Percentiles rank a stretch among this genome's conserved stretches.
Evolutionary conservation across 1,139 yeast genomes (phyloP).

Genomic region (Lodderomyces beijingensis): DNA sequence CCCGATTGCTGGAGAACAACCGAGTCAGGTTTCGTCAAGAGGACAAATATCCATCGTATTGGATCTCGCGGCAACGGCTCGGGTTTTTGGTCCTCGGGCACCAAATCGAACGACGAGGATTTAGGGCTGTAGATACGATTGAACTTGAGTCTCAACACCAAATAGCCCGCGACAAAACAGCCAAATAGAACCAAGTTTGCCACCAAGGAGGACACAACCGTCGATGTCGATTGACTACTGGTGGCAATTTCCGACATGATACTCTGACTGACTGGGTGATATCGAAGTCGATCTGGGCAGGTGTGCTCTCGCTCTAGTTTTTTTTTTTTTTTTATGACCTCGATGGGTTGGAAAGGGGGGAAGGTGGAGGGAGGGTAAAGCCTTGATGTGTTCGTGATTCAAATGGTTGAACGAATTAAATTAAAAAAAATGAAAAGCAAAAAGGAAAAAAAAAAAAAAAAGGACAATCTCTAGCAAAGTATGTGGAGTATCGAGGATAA

Average conservation of each 20-base stretch:
- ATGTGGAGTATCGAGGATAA: no score
- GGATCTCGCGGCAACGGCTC: conserved; percentile 61
- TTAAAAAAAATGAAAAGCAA: no score
- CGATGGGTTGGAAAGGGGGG: no score
- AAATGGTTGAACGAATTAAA: no score
- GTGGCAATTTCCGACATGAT: conserved; percentile 18
- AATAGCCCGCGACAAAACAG: conserved; percentile 48
- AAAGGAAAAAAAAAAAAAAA: no score
- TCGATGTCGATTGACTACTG: conserved; percentile 53
- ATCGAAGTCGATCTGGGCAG: no score
- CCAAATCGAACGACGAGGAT: conserved; percentile 47
- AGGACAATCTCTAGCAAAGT: no score
- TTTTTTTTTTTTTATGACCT: no score
- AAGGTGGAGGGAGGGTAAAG: no score
- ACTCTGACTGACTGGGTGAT: no score
- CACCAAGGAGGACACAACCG: conserved; percentile 58
- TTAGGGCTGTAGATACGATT: conserved; percentile 69
- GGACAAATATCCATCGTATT: conserved; percentile 55
- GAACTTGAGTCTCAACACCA: conserved; percentile 51
- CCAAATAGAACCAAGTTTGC: conserved; percentile 54
- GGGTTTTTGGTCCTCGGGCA: conserved; percentile 58
- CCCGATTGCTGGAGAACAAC: conserved; percentile 71
- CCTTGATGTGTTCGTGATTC: no score
- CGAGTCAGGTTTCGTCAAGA: conserved; percentile 58
- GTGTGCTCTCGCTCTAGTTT: no score